Percentiles rank a stretch among this genome's conserved stretches.
These are phyloP conservation scores for Rhodotorula babjevae DNA, from an alignment of 768 basidiomycete genomes.

Conservation along the genomic window DNA sequence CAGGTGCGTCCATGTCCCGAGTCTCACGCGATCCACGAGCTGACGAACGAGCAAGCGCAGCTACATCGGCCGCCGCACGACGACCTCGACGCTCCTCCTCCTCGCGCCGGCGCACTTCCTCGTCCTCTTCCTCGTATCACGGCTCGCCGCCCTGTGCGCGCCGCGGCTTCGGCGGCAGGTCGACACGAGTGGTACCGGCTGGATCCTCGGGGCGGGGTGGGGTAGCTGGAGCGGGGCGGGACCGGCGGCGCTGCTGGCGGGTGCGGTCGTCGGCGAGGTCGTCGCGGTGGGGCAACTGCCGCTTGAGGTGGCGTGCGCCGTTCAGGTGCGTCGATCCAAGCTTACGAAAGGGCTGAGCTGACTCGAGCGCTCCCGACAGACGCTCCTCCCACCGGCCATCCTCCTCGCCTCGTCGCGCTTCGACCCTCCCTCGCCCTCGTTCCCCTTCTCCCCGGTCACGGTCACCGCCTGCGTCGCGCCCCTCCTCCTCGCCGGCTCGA, in stretches of 20 bases:
- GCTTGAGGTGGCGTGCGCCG: background rate
- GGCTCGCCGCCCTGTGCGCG: background rate
- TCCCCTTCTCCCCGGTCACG: background rate
- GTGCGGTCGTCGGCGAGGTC: background rate
- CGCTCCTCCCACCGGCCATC: background rate
- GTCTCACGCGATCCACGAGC: background rate
- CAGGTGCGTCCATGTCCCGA: too few species aligned
- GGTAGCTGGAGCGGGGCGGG: fast-evolving
- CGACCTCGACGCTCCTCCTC: background rate
- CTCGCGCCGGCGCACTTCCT: background rate
- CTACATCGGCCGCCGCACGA: background rate
- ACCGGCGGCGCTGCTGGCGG: background rate
- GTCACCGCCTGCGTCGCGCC: too few species aligned
- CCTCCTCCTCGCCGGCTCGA: too few species aligned
- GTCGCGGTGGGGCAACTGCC: background rate
- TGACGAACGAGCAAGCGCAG: background rate
- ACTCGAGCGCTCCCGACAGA: background rate
- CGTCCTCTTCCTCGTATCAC: background rate
- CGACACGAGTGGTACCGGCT: background rate
- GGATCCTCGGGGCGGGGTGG: background rate
- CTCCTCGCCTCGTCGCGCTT: background rate
- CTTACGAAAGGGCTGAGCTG: too few species aligned
- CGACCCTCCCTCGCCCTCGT: background rate
- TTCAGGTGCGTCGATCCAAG: slow-evolving; percentile 10
- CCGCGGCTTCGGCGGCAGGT: too few species aligned